Evolutionary conservation across 768 basidiomycete species (phyloP), one percentile per base, ranked within the genome.

Genomic region (Tricholoma flavovirens): DNA sequence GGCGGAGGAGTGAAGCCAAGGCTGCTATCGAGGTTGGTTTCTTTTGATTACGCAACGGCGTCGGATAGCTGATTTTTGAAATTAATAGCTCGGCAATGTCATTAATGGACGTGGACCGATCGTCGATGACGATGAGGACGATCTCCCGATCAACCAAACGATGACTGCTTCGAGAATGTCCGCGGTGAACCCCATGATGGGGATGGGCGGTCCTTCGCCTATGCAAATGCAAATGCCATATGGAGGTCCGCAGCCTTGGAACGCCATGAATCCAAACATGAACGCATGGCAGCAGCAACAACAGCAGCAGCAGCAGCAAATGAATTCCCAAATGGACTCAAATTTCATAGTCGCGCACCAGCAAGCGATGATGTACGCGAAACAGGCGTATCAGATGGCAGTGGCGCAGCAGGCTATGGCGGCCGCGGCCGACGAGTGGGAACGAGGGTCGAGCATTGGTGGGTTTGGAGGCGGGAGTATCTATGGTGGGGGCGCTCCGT

Each of bases 361-460:
- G 67, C 90, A 90, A 56, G 92, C 92, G 2, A 90, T 94, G 82
- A 73, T 90, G 73, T 72, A 78, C 54, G 92, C 92, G 52, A 93
- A 93, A 69, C 92, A 93, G 69, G 84, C 91, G 3, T 94, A 91
- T 65, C 92, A 93, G 69, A 83, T 88, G 76, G 88, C 92, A 2
- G 87, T 94, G 42, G 92, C 92, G 5, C 92, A 92, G 69, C 92
- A 93, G 61, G 92, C 92, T 4, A 87, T 93, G 81, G 87, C 84
- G 7, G 83, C 85, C 7, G 92, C 92, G n/a, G 90, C 81, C 17
- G 92, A 93, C 30, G 90, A 93, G 66, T 94, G 92, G 92, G 92
- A 94, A 66, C 84, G 91, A 32, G 80, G 83, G 6, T 90, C 88
- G 53, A 81, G 74, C 35, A 60, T 78, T 26, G 80, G 82, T 15